These are phyloP conservation scores for Leccinum obscurum DNA, from an alignment of 768 basidiomycete genomes.

Conservation along the genomic window DNA sequence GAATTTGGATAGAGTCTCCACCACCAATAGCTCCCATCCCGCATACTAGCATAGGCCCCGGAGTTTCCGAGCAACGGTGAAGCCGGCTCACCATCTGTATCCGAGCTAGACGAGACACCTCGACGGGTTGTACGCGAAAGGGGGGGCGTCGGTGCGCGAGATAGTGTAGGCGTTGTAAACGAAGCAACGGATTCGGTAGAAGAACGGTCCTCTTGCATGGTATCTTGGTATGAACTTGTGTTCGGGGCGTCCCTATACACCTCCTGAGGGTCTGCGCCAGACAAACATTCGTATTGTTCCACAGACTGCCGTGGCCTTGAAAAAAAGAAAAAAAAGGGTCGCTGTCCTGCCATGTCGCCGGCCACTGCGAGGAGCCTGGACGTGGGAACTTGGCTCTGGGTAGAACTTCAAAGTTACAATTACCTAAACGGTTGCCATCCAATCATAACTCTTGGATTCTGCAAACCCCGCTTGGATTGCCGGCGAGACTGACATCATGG, in stretches of 20 bases:
- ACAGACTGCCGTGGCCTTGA: conserved; percentile 17
- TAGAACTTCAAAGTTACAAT: neutral
- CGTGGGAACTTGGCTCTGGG: conserved; percentile 10
- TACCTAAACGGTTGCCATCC: neutral
- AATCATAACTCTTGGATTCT: neutral
- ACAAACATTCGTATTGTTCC: conserved; percentile 48
- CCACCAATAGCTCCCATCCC: conserved; percentile 55
- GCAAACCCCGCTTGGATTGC: neutral
- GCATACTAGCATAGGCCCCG: conserved; percentile 36
- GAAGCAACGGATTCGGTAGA: conserved; percentile 31
- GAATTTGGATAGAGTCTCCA: conserved; percentile 45
- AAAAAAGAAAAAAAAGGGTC: conserved; percentile 12
- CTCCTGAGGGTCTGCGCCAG: conserved; percentile 46
- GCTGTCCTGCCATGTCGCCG: conserved; percentile 20
- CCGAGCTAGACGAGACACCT: conserved; percentile 56
- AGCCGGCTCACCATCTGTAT: conserved; percentile 61
- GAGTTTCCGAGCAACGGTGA: conserved; percentile 42
- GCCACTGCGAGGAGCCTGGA: conserved; percentile 4
- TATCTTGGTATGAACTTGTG: conserved; percentile 27
- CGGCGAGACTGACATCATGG: no score
- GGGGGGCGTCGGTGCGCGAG: conserved; percentile 62
- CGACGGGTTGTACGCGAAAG: conserved; percentile 49
- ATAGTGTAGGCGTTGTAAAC: conserved; percentile 55
- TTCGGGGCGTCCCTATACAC: conserved; percentile 23
- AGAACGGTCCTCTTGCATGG: conserved; percentile 21